These are phyloP conservation scores for Nevesoporus exiguus DNA, from an alignment of 768 basidiomycete species.

Conservation along the genomic window DNA sequence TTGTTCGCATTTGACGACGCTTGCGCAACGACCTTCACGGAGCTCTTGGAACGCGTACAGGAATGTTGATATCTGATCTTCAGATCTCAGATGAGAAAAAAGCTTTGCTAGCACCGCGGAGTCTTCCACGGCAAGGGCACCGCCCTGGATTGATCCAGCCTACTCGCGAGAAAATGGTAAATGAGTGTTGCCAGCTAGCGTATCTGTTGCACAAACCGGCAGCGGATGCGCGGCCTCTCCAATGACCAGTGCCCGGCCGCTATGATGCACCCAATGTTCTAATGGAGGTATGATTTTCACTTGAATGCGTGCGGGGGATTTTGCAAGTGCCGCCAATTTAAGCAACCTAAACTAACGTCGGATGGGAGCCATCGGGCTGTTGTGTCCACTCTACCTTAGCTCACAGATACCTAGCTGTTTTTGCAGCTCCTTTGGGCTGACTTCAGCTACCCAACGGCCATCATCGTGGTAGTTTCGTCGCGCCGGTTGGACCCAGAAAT, in stretches of 20 bases:
- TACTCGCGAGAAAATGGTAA: conserved; percentile 18
- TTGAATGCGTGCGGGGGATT: conserved; percentile 34
- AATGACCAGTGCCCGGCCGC: conserved; percentile 47
- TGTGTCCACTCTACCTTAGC: conserved; percentile 32
- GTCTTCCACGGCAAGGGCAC: conserved; percentile 57
- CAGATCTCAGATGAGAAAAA: conserved; percentile 49
- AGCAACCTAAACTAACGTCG: conserved; percentile 27
- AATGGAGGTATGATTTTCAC: conserved; percentile 38
- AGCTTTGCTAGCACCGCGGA: conserved; percentile 56
- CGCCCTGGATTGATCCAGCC: conserved; percentile 54
- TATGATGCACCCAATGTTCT: conserved; percentile 49
- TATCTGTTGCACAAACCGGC: conserved; percentile 37
- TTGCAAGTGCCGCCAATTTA: conserved; percentile 37
- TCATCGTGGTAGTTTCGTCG: conserved; percentile 26
- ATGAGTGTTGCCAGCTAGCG: background rate
- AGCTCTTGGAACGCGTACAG: conserved; percentile 57
- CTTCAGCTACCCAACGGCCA: conserved; percentile 34
- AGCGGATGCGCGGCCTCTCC: conserved; percentile 62
- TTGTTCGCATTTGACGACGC: conserved; percentile 44
- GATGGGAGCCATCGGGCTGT: background rate
- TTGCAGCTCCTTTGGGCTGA: conserved; percentile 33
- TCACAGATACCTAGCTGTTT: conserved; percentile 32
- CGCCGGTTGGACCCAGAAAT: conserved; percentile 26
- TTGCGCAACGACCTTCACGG: conserved; percentile 48
- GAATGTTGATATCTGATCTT: conserved; percentile 48